Evolutionary conservation across 768 basidiomycete genomes (phyloP).

Genomic region (Mycena leptocephala): DNA sequence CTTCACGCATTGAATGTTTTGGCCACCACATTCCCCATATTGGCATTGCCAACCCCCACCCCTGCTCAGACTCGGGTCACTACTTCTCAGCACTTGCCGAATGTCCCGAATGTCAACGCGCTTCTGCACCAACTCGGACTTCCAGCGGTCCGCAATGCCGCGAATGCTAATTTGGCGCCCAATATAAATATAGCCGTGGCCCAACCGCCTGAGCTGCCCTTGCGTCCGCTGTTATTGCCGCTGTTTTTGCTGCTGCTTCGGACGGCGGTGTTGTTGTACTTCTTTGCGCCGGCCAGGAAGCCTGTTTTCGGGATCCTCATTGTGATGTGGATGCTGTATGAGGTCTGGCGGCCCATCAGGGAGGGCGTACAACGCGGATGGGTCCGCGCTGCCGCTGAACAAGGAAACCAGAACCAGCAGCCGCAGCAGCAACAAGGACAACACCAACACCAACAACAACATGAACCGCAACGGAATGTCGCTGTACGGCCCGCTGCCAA

Average conservation of each 20-base stretch:
- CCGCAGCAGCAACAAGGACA: slow-evolving; percentile 31
- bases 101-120: slow-evolving; percentile 70
- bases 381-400: slow-evolving; percentile 53
- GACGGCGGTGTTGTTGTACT: slow-evolving; percentile 79
- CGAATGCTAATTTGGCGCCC: slow-evolving; percentile 48
- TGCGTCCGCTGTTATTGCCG: slow-evolving; percentile 80
- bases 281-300: slow-evolving; percentile 83
- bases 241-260: slow-evolving; percentile 79
- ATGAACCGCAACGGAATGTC: slow-evolving; percentile 43
- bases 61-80: slow-evolving; percentile 40
- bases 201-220: slow-evolving; percentile 63
- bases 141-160: slow-evolving; percentile 62
- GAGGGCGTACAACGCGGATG: slow-evolving; percentile 56
- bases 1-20: slow-evolving; percentile 77
- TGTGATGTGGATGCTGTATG: slow-evolving; percentile 80
- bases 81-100: slow-evolving; percentile 55
- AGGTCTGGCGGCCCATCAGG: slow-evolving; percentile 82
- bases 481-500: slow-evolving; percentile 30
- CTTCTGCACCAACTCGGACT: slow-evolving; percentile 79
- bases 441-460: slow-evolving; percentile 41
- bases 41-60: slow-evolving; percentile 51
- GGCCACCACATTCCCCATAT: slow-evolving; percentile 69
- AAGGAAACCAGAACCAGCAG: slow-evolving; percentile 36
- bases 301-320: slow-evolving; percentile 80
- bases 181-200: slow-evolving; percentile 49